Conservation (phyloP, 148 eudicot species). For the Fagopyrum homotropicum region DNA sequence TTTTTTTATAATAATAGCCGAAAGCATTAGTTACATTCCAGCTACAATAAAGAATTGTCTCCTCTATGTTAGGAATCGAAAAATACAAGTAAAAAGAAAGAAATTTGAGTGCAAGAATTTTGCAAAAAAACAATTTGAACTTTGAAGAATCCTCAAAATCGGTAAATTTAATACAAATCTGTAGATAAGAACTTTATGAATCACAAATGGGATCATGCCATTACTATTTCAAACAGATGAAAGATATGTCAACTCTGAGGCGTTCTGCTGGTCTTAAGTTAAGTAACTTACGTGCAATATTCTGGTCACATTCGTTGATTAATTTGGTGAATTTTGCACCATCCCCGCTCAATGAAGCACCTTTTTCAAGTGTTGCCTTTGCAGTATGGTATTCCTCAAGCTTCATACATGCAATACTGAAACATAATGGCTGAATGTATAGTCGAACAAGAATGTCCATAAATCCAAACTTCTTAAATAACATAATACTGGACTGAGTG, state of each 20-base stretch:
- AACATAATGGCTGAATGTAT: constrained; percentile 1
- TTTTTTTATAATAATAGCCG: neutral
- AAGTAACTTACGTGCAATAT: constrained; percentile 56
- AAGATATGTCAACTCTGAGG: neutral
- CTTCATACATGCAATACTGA: constrained; percentile 69
- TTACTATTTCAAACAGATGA: neutral
- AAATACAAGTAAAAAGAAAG: neutral
- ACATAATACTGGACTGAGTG: neutral
- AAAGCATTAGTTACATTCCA: neutral
- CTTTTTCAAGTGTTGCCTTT: constrained; percentile 66
- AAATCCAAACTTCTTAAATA: neutral
- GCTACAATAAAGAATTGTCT: neutral
- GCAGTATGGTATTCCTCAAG: constrained; percentile 94
- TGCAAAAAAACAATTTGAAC: no score
- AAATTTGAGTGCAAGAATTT: no score
- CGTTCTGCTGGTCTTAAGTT: neutral
- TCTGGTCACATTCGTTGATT: constrained; percentile 74
- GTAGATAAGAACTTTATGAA: neutral
- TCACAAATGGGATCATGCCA: neutral
- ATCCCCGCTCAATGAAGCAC: constrained; percentile 55
- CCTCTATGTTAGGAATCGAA: neutral
- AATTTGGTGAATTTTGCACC: constrained; percentile 61
- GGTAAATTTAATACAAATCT: neutral
- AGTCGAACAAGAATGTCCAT: neutral
- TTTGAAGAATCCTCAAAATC: no score